Evolutionary conservation across 2,329 filamentous ascomycete genomes (phyloP).

Genomic region (Teratosphaeria pseudoeucalypti): DNA sequence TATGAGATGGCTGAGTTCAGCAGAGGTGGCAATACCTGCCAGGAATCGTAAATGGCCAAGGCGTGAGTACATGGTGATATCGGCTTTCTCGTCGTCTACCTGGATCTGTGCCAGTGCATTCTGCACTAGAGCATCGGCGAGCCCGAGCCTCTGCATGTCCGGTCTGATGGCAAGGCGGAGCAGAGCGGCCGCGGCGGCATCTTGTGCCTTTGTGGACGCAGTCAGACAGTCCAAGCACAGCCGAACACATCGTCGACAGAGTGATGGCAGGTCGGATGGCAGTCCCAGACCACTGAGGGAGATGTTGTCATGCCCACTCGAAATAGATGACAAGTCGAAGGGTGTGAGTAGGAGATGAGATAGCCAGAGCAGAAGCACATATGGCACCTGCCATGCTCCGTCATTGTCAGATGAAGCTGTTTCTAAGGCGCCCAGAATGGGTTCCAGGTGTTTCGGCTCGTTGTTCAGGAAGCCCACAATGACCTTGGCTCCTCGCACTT

Average conservation of each 20-base stretch:
- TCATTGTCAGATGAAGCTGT: slow-evolving; percentile 29
- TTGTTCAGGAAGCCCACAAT: slow-evolving; percentile 85
- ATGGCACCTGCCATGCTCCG: slow-evolving; percentile 69
- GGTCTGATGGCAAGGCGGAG: slow-evolving; percentile 71
- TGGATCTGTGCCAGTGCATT: slow-evolving; percentile 50
- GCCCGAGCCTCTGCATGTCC: slow-evolving; percentile 73
- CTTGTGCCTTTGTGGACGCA: slow-evolving; percentile 73
- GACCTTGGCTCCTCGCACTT: slow-evolving; percentile 87
- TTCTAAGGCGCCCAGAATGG: slow-evolving; percentile 66
- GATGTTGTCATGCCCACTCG: slow-evolving; percentile 30
- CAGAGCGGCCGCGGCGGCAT: slow-evolving; percentile 74
- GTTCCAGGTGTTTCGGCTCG: slow-evolving; percentile 75
- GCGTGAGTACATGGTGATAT: slow-evolving; percentile 54
- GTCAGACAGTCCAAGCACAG: slow-evolving; percentile 62
- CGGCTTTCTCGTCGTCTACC: slow-evolving; percentile 19
- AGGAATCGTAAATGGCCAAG: slow-evolving; percentile 74
- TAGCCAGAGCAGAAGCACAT: slow-evolving; percentile 75
- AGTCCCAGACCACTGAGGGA: slow-evolving; percentile 40
- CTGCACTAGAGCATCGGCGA: slow-evolving; percentile 56
- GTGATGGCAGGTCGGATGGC: slow-evolving; percentile 53
- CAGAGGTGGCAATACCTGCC: slow-evolving; percentile 60
- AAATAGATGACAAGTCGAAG: slow-evolving; percentile 83
- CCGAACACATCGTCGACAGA: slow-evolving; percentile 60
- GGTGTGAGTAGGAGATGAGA: slow-evolving; percentile 53
- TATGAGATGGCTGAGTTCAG: slow-evolving; percentile 60